Evolutionary conservation across 345 rosid genomes (phyloP), one percentile per base, ranked within the genome.

Genomic region (Mallotus nudiflorus): DNA sequence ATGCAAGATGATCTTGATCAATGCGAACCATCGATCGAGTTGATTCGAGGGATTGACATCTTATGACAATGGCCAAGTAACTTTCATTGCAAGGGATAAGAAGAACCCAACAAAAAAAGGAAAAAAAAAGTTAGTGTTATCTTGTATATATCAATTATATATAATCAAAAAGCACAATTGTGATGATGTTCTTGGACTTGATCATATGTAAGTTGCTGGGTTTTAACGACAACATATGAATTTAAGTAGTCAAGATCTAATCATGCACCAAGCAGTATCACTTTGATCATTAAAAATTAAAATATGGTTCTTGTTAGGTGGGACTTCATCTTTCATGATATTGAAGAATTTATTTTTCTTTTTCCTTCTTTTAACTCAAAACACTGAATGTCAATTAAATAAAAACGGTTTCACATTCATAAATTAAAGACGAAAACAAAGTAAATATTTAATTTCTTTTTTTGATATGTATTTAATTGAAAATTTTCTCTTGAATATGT

Each of bases 81-180:
- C 62, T 10, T 48, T 70, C 49, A 48, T 22, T 61, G 35, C 9
- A 60, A 68, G 27, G 73, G 39, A 58, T 57, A 22, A 55, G 58
- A 39, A 61, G 39, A n/a, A n/a, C n/a, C n/a, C n/a, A n/a, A n/a
- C 12, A 24, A 3, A 20, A 22, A n/a, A 42, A 4, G 1, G 28
- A 66, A 20, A 20, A 35, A 25, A 22, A 18, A 66, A 66, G 49
- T 16, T 64, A 46, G 46, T 48, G 39, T 2, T 33, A 1, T 39
- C 40, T 5, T 66, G 64, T 35, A 59, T 33, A 59, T 59, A 37
- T 59, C 44, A 28, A 52, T 52, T 52, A 54, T 19, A 45, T 44
- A 16, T n/a, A n/a, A n/a, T 37, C n/a, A 40, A 42, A 37, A 53
- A n/a, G 45, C 19, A 16, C 18, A 54, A 49, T 22, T 45, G n/a